phyloP scores from a whole-genome alignment of 768 basidiomycete species.

The Russula virescens region DNA sequence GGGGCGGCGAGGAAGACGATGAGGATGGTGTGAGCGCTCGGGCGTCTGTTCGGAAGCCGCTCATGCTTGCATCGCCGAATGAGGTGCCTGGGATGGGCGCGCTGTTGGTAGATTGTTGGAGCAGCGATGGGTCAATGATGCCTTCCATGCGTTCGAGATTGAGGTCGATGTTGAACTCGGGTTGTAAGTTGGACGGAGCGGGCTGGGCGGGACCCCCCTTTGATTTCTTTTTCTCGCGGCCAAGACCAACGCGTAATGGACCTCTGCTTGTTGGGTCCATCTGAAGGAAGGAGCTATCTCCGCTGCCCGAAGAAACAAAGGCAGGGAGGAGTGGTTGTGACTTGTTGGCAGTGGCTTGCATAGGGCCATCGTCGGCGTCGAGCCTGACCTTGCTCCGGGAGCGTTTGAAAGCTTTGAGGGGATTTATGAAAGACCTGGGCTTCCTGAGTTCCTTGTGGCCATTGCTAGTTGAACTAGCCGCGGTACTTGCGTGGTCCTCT shows the following conservation, averaged over 20 bases:
- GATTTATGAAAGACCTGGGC: constrained; percentile 43
- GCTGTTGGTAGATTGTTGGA: constrained; percentile 26
- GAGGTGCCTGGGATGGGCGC: constrained; percentile 43
- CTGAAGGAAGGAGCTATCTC: constrained; percentile 26
- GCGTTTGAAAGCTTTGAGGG: constrained; percentile 37
- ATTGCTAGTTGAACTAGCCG: constrained; percentile 33
- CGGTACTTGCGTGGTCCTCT: constrained; percentile 30
- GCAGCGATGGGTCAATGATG: constrained; percentile 52
- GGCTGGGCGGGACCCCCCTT: constrained; percentile 28
- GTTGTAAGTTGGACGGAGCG: constrained; percentile 33
- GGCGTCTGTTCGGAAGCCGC: constrained; percentile 20
- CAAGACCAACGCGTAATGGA: constrained; percentile 24
- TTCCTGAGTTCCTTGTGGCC: constrained; percentile 38
- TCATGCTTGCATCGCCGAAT: constrained; percentile 32
- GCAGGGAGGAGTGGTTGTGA: constrained; percentile 21
- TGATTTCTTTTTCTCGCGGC: constrained; percentile 33
- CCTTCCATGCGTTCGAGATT: constrained; percentile 77
- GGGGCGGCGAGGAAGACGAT: constrained; percentile 14
- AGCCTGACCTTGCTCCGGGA: constrained; percentile 38
- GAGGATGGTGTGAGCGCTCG: constrained; percentile 15
- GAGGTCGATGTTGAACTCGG: constrained; percentile 51
- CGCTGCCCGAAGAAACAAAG: constrained; percentile 14
- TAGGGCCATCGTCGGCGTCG: constrained; percentile 37
- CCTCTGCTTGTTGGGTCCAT: constrained; percentile 24
- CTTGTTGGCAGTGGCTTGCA: constrained; percentile 25